Conservation (phyloP, 2,329 filamentous ascomycete species). For the Pleoardoris graminearum region DNA sequence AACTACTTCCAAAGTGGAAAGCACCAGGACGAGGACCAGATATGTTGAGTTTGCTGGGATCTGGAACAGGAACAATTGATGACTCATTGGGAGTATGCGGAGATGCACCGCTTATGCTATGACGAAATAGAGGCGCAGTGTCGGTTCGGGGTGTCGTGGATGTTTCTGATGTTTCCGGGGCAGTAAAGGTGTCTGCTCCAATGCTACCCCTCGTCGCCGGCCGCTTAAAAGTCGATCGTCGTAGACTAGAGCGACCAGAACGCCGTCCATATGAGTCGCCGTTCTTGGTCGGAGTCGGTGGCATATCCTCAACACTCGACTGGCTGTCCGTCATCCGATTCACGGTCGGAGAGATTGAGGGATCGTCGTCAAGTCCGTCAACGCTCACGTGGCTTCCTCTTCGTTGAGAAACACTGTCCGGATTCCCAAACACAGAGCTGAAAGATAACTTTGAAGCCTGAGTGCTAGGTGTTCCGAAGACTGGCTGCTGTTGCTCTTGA, state of each 20-base stretch:
- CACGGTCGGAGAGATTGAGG: conserved; percentile 60
- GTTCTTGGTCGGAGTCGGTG: conserved; percentile 92
- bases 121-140: conserved; percentile 26
- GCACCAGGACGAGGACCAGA: conserved; percentile 58
- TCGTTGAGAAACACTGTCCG: conserved; percentile 56
- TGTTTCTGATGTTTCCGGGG: conserved; percentile 32
- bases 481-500: conserved; percentile 50
- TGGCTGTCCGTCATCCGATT: conserved; percentile 57
- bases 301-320: conserved; percentile 70
- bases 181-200: conserved; percentile 52
- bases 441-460: conserved; percentile 68
- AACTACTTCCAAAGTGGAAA: conserved; percentile 43
- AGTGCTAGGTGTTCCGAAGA: conserved; percentile 76
- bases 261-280: conserved; percentile 49
- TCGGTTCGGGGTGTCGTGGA: conserved; percentile 27
- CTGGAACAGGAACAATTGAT: conserved; percentile 65
- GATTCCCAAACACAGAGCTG: conserved; percentile 64
- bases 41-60: conserved; percentile 82
- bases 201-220: conserved; percentile 47
- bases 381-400: conserved; percentile 77
- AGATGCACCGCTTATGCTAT: conserved; percentile 60
- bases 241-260: conserved; percentile 56
- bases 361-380: conserved; percentile 70
- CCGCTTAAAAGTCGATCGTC: conserved; percentile 53
- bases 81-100: conserved; percentile 80